These are phyloP conservation scores for Scenedesmus sp. DNA, from an alignment of 163 green algal genomes.

Conservation along the genomic window DNA sequence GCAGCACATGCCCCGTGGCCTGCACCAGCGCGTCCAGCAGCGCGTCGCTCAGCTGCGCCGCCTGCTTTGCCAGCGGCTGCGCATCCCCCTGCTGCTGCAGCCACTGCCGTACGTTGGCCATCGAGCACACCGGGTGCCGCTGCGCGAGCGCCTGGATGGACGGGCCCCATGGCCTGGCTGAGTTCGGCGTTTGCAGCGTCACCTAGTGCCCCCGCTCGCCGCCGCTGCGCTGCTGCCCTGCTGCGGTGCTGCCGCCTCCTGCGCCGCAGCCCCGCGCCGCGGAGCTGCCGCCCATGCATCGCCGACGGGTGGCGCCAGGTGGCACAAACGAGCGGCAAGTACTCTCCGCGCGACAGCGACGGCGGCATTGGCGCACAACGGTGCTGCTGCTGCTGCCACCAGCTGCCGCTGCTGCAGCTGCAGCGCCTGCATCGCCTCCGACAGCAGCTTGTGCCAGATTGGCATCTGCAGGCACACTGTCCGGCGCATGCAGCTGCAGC, in stretches of 20 bases:
- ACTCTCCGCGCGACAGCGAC: neutral
- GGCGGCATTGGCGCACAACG: slow-evolving; percentile 13
- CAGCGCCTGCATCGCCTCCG: slow-evolving; percentile 16
- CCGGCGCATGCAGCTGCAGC: slow-evolving; percentile 62
- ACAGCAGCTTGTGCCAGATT: slow-evolving; percentile 41
- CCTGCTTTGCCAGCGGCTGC: neutral
- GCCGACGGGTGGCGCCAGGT: neutral
- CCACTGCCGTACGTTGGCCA: slow-evolving; percentile 67
- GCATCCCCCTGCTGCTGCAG: slow-evolving; percentile 54
- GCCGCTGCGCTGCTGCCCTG: neutral
- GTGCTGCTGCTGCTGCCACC: neutral
- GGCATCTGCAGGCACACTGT: slow-evolving; percentile 40
- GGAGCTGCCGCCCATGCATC: neutral
- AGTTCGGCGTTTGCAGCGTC: neutral
- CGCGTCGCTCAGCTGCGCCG: slow-evolving; percentile 31
- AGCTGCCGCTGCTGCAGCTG: slow-evolving; percentile 35
- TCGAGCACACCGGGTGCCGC: slow-evolving; percentile 53
- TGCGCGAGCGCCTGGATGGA: slow-evolving; percentile 4
- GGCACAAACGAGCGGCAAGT: slow-evolving; percentile 43
- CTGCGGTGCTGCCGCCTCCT: neutral
- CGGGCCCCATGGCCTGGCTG: neutral
- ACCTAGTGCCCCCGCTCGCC: neutral
- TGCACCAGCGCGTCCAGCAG: slow-evolving; percentile 71
- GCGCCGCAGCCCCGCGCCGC: neutral
- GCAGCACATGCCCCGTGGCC: neutral